A percentile compares a stretch with the other conserved stretches of the same genome.
Evolutionary conservation across 306 rosid genomes (phyloP).

Genomic region (Lithocarpus polystachyus): DNA sequence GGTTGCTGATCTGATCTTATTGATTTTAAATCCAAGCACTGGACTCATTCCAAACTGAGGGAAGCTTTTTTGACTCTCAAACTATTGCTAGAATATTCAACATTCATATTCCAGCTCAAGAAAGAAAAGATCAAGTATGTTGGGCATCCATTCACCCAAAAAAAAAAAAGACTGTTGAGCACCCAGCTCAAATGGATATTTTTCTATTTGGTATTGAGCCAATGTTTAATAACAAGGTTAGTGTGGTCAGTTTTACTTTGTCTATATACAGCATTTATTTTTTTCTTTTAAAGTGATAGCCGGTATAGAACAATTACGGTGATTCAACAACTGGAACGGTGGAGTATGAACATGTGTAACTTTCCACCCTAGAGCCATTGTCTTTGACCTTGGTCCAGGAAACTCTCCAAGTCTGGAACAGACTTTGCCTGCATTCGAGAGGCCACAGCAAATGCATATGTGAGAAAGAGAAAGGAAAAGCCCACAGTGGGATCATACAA

Average conservation of each 20-base stretch:
- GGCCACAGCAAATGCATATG: constrained; percentile 16
- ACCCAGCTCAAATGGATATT: too few species aligned
- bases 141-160: too few species aligned
- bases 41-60: too few species aligned
- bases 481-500: not conserved
- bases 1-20: too few species aligned
- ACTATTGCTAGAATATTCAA: too few species aligned
- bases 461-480: not conserved
- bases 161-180: too few species aligned
- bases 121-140: too few species aligned
- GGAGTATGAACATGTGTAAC: constrained; percentile 34
- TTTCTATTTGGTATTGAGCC: not conserved
- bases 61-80: too few species aligned
- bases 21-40: too few species aligned
- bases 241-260: constrained; percentile 12
- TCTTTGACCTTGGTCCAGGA: constrained; percentile 51
- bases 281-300: not conserved
- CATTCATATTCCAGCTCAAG: too few species aligned
- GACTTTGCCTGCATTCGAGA: constrained; percentile 56
- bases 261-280: constrained; percentile 7
- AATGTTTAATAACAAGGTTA: constrained; percentile 5
- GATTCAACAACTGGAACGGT: constrained; percentile 45
- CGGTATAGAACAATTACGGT: constrained; percentile 13
- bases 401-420: constrained; percentile 53
- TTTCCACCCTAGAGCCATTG: constrained; percentile 36